Base-by-base conservation (phyloP, 2,329 filamentous ascomycete genomes). In the Thermothelomyces thermophilus region DNA sequence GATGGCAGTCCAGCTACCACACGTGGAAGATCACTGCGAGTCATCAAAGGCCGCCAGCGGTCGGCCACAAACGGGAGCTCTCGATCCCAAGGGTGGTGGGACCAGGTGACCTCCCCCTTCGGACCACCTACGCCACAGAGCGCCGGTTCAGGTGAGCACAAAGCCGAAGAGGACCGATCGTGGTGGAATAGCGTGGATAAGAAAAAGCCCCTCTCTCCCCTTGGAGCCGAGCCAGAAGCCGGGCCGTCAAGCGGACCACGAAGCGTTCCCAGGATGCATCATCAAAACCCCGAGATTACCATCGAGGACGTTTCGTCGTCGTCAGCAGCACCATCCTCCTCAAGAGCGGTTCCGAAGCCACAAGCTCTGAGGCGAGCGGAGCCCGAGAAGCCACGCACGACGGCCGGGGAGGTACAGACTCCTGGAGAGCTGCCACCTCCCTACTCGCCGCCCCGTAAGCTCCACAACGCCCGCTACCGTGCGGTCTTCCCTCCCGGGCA, bases 31-130 rank as follows among this genome's bases (percentile, higher is more conserved):
- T 69, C 70, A 5, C 57, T 63, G 34, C 71, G 66, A 48, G 61
- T 66, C 13, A 71, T 66, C 13, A 71, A 69, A 45, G 66, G 63
- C 7, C 60, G 64, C 8, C 62, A 64, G 13, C 57, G 41, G 42
- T 70, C 56, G 66, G 69, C 36, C 65, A 73, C 39, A 65, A 79
- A 76, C 35, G 79, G 77, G 24, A 75, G 72, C 36, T 75, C 78
- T 10, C 75, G 74, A 48, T 84, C 83, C 22, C 74, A 75, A 52
- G 86, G 86, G 17, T 90, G 86, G 85, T 90, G 86, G 86, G 86
- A 87, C 59, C 75, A 86, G 56, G 80, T 90, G 48, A 83, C 78
- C 7, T 86, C 85, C 1, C 86, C 86, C 0, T 89, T 89, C 60
- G 59, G 67, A 14, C 72, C 76, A 26, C 60, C 60, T 13, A 73